Percentiles rank a stretch among this genome's conserved stretches.
phyloP scores from a whole-genome alignment of 148 eudicot genomes.

The Fagopyrum tataricum region DNA sequence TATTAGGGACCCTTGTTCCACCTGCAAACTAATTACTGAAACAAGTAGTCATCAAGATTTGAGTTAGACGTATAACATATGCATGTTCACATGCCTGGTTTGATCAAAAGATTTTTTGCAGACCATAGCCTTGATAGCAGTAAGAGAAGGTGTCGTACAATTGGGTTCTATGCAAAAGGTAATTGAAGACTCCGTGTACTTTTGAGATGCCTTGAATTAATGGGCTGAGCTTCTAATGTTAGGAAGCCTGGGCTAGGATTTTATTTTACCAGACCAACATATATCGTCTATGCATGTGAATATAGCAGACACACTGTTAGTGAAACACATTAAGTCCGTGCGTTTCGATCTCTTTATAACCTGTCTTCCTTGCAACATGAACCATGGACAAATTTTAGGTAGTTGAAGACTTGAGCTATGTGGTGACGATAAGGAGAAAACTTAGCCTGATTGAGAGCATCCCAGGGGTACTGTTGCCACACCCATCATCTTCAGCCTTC shows the following conservation, averaged over 20 bases:
- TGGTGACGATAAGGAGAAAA: conserved; percentile 77
- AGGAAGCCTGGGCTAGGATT: too few relatives aligned
- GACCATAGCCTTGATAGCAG: conserved; percentile 97
- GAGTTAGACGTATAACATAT: not conserved
- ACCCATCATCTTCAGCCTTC: conserved; percentile 75
- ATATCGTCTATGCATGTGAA: too few relatives aligned
- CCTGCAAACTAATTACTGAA: not conserved
- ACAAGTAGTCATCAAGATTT: not conserved
- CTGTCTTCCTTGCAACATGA: too few relatives aligned
- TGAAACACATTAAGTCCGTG: too few relatives aligned
- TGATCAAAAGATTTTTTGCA: conserved; percentile 24
- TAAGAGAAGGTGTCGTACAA: conserved; percentile 95
- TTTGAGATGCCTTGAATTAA: too few relatives aligned
- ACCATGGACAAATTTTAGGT: conserved; percentile 15
- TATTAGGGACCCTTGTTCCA: not conserved
- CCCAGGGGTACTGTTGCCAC: conserved; percentile 91
- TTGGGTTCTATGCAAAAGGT: conserved; percentile 71
- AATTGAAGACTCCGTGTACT: too few relatives aligned
- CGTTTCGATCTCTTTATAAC: too few relatives aligned
- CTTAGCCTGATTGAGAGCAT: conserved; percentile 89
- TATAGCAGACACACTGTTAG: too few relatives aligned
- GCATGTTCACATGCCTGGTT: not conserved
- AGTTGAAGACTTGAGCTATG: conserved; percentile 83
- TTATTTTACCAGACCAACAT: too few relatives aligned
- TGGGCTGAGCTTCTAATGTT: too few relatives aligned